Conservation (phyloP, 2,329 filamentous ascomycete species). For the Alternaria panax region DNA sequence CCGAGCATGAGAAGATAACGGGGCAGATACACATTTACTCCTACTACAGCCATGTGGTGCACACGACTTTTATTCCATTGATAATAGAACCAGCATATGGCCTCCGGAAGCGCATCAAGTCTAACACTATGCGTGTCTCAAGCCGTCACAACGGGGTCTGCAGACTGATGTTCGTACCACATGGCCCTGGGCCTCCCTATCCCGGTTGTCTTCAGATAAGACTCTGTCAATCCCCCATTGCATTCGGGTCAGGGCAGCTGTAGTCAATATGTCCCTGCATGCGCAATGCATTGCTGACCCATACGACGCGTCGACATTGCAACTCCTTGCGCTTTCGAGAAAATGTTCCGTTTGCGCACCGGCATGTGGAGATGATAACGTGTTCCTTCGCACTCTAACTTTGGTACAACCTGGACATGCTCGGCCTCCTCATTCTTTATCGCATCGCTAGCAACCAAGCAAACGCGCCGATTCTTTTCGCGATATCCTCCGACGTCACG, state of each 20-base stretch:
- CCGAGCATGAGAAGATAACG: constrained; percentile 13
- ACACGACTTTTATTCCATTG: constrained; percentile 1
- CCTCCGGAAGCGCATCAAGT: constrained; percentile 18
- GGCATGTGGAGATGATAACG: constrained; percentile 8
- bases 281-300: constrained; percentile 16
- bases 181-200: background rate
- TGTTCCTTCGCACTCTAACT: constrained; percentile 9
- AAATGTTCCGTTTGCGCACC: constrained; percentile 9
- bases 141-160: constrained; percentile 11
- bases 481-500: constrained; percentile 21
- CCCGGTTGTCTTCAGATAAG: background rate
- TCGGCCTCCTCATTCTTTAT: constrained; percentile 11
- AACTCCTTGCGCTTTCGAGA: constrained; percentile 5
- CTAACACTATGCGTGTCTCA: constrained; percentile 21
- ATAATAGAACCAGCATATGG: constrained; percentile 6
- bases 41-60: constrained; percentile 16
- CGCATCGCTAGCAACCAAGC: constrained; percentile 3
- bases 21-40: constrained; percentile 9
- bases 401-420: constrained; percentile 13
- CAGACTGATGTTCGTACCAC: background rate
- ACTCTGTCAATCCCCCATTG: background rate
- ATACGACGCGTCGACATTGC: constrained; percentile 8
- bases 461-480: background rate
- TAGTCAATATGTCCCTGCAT: constrained; percentile 11
- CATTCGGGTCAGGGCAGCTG: constrained; percentile 8